Evolutionary conservation across 768 basidiomycete genomes (phyloP).

Genomic region (Kwoniella bestiolae): DNA sequence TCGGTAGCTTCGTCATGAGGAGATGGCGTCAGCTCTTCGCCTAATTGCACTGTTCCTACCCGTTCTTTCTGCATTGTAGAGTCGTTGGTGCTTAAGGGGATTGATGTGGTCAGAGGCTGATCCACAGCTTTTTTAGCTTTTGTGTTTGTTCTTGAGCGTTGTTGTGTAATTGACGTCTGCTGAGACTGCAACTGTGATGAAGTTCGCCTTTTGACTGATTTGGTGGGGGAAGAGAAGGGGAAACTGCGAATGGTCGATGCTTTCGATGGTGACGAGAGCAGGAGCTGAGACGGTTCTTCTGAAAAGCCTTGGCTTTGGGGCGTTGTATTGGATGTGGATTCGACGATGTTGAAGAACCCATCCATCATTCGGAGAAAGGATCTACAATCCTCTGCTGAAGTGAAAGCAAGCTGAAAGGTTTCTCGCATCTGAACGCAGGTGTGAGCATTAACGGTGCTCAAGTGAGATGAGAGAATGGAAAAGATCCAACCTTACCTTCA

Average conservation of each 20-base stretch:
- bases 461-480: no score
- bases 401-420: conserved; percentile 6
- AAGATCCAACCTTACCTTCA: conserved; percentile 16
- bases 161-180: background rate
- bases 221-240: background rate
- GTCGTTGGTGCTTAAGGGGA: background rate
- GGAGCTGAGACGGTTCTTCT: background rate
- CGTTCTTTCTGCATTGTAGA: background rate
- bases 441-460: no score
- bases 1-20: background rate
- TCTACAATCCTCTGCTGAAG: background rate
- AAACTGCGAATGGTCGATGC: background rate
- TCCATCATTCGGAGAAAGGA: background rate
- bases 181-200: background rate
- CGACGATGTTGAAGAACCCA: background rate
- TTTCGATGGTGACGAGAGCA: background rate
- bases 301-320: no score
- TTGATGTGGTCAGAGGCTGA: background rate
- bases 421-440: conserved; percentile 17
- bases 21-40: background rate
- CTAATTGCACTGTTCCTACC: background rate
- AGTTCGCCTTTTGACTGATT: background rate
- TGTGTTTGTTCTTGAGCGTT: background rate
- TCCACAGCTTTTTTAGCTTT: background rate
- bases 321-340: background rate